Evolutionary conservation across 495 filamentous ascomycete genomes (phyloP).

Genomic region (Hypoxylon subgilvum): DNA sequence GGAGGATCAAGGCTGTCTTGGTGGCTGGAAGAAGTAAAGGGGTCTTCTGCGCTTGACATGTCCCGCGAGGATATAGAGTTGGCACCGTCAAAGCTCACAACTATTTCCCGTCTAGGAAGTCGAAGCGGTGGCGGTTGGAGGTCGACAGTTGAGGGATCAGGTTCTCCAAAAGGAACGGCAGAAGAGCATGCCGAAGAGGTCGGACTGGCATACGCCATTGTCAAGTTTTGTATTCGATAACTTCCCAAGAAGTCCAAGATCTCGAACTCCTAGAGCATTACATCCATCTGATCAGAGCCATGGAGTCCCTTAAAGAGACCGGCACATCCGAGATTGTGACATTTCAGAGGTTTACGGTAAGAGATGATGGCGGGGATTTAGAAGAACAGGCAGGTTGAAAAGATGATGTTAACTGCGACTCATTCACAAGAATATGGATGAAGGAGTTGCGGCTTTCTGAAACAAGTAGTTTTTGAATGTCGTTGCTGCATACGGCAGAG

Average conservation of each 20-base stretch:
- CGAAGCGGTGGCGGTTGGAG: constrained; percentile 44
- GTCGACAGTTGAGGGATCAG: constrained; percentile 26
- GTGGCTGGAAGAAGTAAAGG: background rate
- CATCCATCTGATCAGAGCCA: constrained; percentile 13
- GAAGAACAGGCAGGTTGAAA: too few relatives aligned
- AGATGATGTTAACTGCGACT: too few relatives aligned
- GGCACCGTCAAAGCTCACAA: constrained; percentile 18
- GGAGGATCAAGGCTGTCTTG: background rate
- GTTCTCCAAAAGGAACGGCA: constrained; percentile 10
- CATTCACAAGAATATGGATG: too few relatives aligned
- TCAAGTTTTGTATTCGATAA: constrained; percentile 21
- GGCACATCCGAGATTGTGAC: background rate
- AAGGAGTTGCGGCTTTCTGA: background rate
- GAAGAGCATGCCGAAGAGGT: constrained; percentile 19
- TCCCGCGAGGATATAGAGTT: constrained; percentile 3
- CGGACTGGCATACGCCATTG: constrained; percentile 20
- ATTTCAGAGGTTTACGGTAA: background rate
- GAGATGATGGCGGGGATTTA: background rate
- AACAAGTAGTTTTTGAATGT: background rate
- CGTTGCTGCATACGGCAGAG: too few relatives aligned
- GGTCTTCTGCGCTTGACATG: background rate
- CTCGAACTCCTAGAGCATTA: constrained; percentile 10
- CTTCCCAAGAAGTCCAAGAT: constrained; percentile 34
- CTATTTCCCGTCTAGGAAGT: constrained; percentile 31
- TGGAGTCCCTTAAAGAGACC: background rate